Evolutionary conservation across 2,329 filamentous ascomycete genomes (phyloP), one percentile per base, ranked within the genome.

Genomic region (Cercospora janseana): DNA sequence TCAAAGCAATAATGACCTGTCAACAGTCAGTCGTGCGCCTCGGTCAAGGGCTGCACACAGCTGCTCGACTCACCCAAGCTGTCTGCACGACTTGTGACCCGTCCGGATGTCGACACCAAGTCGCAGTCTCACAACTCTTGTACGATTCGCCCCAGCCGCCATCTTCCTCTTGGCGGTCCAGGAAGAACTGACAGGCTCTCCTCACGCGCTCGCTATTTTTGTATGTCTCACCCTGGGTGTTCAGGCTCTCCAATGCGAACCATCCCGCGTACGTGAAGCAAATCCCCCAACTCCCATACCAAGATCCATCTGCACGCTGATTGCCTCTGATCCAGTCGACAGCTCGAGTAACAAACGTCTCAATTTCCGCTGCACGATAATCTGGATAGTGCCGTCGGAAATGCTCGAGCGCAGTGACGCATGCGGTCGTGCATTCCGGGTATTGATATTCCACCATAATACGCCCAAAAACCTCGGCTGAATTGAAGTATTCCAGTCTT

Each of bases 401-500:
- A 2, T 92, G 76, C 4, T 85, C 86, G 15, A 98, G 76, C 0
- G 88, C 90, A 1, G 88, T 96, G 3, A 98, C 87, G 23, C 90
- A 89, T 1, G 93, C 91, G 2, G 93, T 97, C 0, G 93, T 98
- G 74, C 93, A 98, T 70, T 98, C 93, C 0, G 92, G 90, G 65
- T 98, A 97, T 68, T 95, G 89, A 68, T 98, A 98, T 66, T 97
- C 92, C 46, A 98, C 86, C 93, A 98, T 98, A 72, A 98, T 98
- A 15, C 85, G 81, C 10, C 89, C 91, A 69, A 98, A 98, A 0
- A 98, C 91, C 68, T 98, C 93, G 1, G 93, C 93, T 0, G 92
- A 92, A 64, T 98, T 98, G 34, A 98, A 79, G 67, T 84, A 78
- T 69, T 98, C 93, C 59, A 97, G 69, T 59, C 80, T 81, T 59